Percentiles rank a stretch among this genome's conserved stretches.
Evolutionary conservation across 1,284 basidiomycete species (phyloP).

Genomic region (Puccinia triticina): DNA sequence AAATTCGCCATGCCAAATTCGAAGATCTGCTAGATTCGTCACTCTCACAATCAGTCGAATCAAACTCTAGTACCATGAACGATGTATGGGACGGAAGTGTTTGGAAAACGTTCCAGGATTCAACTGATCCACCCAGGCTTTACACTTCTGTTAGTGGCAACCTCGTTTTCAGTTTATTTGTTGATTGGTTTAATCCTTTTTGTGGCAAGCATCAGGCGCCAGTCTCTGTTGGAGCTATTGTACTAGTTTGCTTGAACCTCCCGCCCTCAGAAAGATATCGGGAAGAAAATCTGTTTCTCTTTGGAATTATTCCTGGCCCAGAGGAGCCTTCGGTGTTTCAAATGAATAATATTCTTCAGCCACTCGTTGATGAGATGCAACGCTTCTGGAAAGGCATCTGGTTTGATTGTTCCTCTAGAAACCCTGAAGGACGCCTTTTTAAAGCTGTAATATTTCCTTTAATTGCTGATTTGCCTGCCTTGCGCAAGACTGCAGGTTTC

Average conservation of each 20-base stretch:
- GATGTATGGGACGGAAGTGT: constrained; percentile 1
- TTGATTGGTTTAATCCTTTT: constrained; percentile 31
- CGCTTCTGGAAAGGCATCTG: constrained; percentile 32
- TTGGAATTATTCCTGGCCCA: too few species aligned
- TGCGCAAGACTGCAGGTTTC: constrained; percentile 3
- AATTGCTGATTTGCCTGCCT: constrained; percentile 28
- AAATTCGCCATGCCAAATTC: neutral
- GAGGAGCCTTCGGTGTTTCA: constrained; percentile 17
- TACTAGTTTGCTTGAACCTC: constrained; percentile 37
- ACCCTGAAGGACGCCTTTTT: constrained; percentile 13
- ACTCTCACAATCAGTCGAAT: neutral
- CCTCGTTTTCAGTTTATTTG: constrained; percentile 34
- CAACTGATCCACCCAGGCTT: neutral
- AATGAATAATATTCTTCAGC: constrained; percentile 11
- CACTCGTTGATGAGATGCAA: constrained; percentile 23
- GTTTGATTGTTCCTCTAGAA: neutral
- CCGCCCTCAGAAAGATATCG: constrained; percentile 1
- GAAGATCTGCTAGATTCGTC: neutral
- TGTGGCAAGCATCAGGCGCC: neutral
- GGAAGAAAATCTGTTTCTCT: constrained; percentile 13
- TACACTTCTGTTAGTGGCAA: constrained; percentile 28
- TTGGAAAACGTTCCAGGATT: neutral
- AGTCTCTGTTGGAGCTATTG: neutral
- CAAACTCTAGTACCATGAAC: neutral
- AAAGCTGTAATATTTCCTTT: constrained; percentile 24